phyloP scores from a whole-genome alignment of 176 grass and related monocot genomes.

The Tillandsia fasciculata region DNA sequence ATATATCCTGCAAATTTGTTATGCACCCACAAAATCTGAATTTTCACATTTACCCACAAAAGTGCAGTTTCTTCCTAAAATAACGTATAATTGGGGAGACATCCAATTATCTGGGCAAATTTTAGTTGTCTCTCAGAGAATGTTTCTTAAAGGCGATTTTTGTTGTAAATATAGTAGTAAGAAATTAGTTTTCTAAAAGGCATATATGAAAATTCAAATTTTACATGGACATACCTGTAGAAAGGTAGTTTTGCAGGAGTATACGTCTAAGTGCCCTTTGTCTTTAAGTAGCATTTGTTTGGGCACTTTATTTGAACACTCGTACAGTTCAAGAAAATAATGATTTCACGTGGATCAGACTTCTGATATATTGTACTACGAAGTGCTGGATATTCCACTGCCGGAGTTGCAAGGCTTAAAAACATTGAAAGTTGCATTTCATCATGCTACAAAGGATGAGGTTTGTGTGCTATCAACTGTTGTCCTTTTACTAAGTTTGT shows the following conservation, averaged over 20 bases:
- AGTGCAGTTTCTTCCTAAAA: background rate
- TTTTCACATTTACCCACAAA: too few relatives aligned
- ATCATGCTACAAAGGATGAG: conserved; percentile 90
- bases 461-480: conserved; percentile 27
- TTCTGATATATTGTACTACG: conserved; percentile 98
- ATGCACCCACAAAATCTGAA: background rate
- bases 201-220: too few relatives aligned
- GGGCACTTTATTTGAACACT: background rate
- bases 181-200: too few relatives aligned
- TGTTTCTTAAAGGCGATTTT: background rate
- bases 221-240: too few relatives aligned
- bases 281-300: background rate
- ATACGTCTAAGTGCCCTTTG: background rate
- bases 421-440: conserved; percentile 91
- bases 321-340: background rate
- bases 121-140: background rate
- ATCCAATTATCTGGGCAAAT: too few relatives aligned
- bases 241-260: too few relatives aligned
- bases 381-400: conserved; percentile 93
- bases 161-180: too few relatives aligned
- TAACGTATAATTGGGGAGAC: background rate
- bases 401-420: conserved; percentile 95
- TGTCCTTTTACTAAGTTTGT: background rate
- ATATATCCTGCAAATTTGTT: background rate
- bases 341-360: conserved; percentile 46